A percentile compares a stretch with the other conserved stretches of the same genome.
Conservation (phyloP, 495 filamentous ascomycete genomes). For the Penicillium dipodomyicola region DNA sequence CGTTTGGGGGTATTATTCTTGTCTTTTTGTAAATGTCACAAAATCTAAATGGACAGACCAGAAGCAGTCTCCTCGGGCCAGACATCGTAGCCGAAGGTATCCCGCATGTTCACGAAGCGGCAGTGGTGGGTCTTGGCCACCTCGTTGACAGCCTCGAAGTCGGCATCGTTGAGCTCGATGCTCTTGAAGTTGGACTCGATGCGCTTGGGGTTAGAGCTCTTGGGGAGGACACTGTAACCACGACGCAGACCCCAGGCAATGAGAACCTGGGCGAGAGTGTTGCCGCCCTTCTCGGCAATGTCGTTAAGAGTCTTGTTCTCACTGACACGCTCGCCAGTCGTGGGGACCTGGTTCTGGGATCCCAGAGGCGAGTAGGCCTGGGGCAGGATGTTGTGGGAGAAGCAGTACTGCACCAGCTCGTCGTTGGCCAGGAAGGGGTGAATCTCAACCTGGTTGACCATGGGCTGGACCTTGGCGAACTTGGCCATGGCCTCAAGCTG, state of each 20-base stretch:
- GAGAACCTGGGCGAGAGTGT: conserved; percentile 64
- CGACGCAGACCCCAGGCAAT: conserved; percentile 69
- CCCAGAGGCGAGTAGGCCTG: conserved; percentile 76
- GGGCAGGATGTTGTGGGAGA: conserved; percentile 67
- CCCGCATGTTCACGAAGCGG: conserved; percentile 81
- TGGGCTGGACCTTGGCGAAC: conserved; percentile 64
- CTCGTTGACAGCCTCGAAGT: conserved; percentile 57
- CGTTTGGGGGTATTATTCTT: conserved; percentile 19
- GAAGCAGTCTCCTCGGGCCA: conserved; percentile 49
- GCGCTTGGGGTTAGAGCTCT: conserved; percentile 61
- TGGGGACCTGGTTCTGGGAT: conserved; percentile 59
- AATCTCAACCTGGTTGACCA: conserved; percentile 88
- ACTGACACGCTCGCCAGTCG: conserved; percentile 59
- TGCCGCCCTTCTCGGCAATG: conserved; percentile 61
- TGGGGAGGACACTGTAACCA: conserved; percentile 70
- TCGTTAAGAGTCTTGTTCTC: conserved; percentile 59
- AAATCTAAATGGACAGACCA: conserved; percentile 37
- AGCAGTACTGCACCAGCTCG: conserved; percentile 64
- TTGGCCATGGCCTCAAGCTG: conserved; percentile 68
- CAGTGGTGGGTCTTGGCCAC: conserved; percentile 60
- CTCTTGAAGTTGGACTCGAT: conserved; percentile 66
- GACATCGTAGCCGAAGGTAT: conserved; percentile 57
- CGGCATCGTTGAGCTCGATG: conserved; percentile 54
- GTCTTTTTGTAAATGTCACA: conserved; percentile 6
- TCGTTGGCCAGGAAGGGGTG: conserved; percentile 88